Conservation (phyloP, 768 basidiomycete species). For the Tricholoma matsutake region DNA sequence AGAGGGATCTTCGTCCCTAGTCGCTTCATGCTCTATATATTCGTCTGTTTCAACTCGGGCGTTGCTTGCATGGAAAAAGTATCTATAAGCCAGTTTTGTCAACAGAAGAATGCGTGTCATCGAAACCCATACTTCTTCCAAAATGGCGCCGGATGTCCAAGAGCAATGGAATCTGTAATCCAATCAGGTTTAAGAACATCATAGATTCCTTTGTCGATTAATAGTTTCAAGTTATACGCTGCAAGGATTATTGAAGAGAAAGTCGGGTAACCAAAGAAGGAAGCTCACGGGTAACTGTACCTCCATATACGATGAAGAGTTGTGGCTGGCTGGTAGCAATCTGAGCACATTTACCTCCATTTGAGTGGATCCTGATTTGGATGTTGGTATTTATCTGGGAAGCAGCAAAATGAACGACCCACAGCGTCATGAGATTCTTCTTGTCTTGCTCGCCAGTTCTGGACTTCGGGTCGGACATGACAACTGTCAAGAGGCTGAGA, state of each 20-base stretch:
- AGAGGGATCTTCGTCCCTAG: conserved; percentile 18
- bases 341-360: conserved; percentile 68
- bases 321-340: conserved; percentile 53
- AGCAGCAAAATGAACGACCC: conserved; percentile 14
- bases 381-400: background rate
- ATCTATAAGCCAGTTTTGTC: conserved; percentile 38
- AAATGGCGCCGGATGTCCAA: conserved; percentile 54
- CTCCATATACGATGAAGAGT: conserved; percentile 64
- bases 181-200: conserved; percentile 81
- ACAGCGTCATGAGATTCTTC: conserved; percentile 67
- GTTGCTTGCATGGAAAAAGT: conserved; percentile 74
- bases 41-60: conserved; percentile 47
- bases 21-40: conserved; percentile 41
- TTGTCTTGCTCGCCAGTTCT: conserved; percentile 66
- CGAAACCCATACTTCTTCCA: conserved; percentile 53
- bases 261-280: background rate
- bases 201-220: conserved; percentile 66
- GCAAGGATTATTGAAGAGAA: conserved; percentile 22
- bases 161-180: conserved; percentile 75
- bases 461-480: conserved; percentile 73
- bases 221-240: conserved; percentile 66
- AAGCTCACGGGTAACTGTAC: conserved; percentile 61
- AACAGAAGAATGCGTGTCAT: background rate
- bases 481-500: conserved; percentile 44
- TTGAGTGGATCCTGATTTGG: conserved; percentile 56